Base-by-base conservation (phyloP, 164 flowering plant species). In the Paratinospora sagittata region DNA sequence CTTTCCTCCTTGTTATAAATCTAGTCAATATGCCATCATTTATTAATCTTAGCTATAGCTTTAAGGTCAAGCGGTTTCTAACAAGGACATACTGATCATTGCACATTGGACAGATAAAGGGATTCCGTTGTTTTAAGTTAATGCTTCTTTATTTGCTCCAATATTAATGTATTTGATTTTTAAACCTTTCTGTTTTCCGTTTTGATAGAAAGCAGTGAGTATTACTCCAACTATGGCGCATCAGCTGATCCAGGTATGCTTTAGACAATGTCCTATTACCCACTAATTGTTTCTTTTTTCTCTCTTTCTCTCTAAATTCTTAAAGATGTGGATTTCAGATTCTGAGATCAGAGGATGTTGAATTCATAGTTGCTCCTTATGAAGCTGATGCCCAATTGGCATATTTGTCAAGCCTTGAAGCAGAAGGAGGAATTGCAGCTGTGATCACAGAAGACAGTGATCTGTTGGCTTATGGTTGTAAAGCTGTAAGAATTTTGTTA, bases 351-450 rank as follows among this genome's bases (percentile, higher is more conserved):
- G 90, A 88, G 76, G 81, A 83, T 27, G 74, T 92, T 68, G 94
- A 92, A 72, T 92, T 82, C 71, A 75, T 90, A 23, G 96, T 92
- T 65, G 96, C 98, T 52, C 98, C 98, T 19, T 90, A 92, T 74
- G 96, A 92, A 80, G 98, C 96, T 68, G 95, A 92, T 89, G 98
- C 98, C 65, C 96, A 92, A 72, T 76, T 93, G 73, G 94, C 98
- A 57, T 89, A 87, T 67, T 66, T 91, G 57, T 79, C 91, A 45
- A 82, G 75, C 63, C 82, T 88, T 43, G 84, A 83, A 68, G 78
- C 43, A 37, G 72, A 82, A 70, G 93, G 91, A 63, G 97, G 93
- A 65, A 76, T 92, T 71, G 80, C 63, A 0, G 91, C 98, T n/a
- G 92, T 92, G 37, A 89, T 90, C 26, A 89, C 91, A 14, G 96